These are phyloP conservation scores for Calonectria hawksworthii DNA, from an alignment of 2,329 filamentous ascomycete species.

Conservation along the genomic window DNA sequence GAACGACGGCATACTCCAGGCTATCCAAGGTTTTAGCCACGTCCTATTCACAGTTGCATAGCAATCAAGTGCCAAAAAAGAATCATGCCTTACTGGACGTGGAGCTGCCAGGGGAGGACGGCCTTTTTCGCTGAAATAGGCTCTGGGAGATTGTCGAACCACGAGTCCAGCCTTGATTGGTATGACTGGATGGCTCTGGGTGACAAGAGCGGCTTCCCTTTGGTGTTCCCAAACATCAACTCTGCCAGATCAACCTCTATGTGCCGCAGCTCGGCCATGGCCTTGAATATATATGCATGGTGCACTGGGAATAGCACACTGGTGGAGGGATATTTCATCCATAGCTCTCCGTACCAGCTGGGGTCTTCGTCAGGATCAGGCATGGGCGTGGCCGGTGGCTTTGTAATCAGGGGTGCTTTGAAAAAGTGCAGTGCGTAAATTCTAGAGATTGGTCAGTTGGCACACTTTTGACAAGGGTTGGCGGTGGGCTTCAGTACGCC, in stretches of 20 bases:
- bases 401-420: background rate
- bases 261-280: background rate
- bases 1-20: background rate
- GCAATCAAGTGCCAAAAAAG: background rate
- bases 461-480: background rate
- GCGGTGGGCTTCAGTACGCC: background rate
- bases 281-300: background rate
- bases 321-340: background rate
- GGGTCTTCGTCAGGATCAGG: background rate
- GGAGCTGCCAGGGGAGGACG: background rate
- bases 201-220: background rate
- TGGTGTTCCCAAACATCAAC: background rate
- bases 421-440: background rate
- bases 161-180: background rate
- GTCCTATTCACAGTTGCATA: too few species aligned
- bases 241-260: background rate
- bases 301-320: background rate
- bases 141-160: background rate
- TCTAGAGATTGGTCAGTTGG: background rate
- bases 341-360: background rate
- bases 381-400: background rate
- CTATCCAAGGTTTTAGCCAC: background rate
- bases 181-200: background rate
- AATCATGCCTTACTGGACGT: background rate
- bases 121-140: background rate